Conservation (phyloP, 495 filamentous ascomycete species). For the Trichoderma erinaceum region DNA sequence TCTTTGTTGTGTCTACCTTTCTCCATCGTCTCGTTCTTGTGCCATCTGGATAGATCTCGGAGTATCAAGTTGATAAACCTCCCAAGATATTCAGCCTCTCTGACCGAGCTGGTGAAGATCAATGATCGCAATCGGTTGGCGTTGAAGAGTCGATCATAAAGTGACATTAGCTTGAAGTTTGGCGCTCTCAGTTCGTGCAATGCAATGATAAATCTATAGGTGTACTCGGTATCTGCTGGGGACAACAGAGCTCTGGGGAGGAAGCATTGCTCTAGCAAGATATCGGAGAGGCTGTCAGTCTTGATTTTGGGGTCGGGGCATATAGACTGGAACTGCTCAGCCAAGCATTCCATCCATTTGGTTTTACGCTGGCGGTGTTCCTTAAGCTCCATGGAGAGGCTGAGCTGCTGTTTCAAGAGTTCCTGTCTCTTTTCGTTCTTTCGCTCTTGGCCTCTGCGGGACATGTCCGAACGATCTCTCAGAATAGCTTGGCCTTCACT, state of each 20-base stretch:
- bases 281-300: conserved; percentile 60
- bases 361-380: conserved; percentile 58
- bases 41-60: conserved; percentile 74
- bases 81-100: conserved; percentile 85
- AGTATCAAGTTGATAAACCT: conserved; percentile 79
- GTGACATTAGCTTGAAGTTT: conserved; percentile 77
- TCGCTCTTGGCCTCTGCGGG: conserved; percentile 51
- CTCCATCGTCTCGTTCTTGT: conserved; percentile 36
- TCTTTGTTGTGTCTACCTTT: conserved; percentile 30
- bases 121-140: conserved; percentile 70
- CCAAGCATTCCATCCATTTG: conserved; percentile 56
- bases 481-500: conserved; percentile 55
- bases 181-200: conserved; percentile 75
- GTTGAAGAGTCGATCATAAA: conserved; percentile 79
- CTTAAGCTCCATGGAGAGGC: conserved; percentile 64
- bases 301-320: conserved; percentile 59
- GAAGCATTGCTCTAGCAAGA: conserved; percentile 83
- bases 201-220: conserved; percentile 75
- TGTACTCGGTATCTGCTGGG: conserved; percentile 78
- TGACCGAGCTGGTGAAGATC: conserved; percentile 80
- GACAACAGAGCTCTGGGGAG: conserved; percentile 80
- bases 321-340: conserved; percentile 75
- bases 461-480: conserved; percentile 66
- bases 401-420: conserved; percentile 52
- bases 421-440: conserved; percentile 60